Conservation (phyloP, 805 yeast genomes). For the Candida montana region DNA sequence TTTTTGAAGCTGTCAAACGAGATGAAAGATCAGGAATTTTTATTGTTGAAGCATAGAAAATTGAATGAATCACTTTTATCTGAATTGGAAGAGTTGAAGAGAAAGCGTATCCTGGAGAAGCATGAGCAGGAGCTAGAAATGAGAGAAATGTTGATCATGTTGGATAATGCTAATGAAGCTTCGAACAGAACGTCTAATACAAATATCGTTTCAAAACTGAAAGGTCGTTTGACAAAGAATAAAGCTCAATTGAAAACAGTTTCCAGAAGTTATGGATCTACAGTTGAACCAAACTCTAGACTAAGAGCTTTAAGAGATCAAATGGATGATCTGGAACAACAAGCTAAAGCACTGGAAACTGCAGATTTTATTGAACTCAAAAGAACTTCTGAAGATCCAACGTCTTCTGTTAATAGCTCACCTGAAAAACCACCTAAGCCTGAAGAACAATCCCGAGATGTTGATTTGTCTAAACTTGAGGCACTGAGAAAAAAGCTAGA, state of each 20-base stretch:
- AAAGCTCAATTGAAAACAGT: constrained; percentile 38
- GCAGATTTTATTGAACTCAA: constrained; percentile 63
- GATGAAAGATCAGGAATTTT: constrained; percentile 54
- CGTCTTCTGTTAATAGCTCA: constrained; percentile 18
- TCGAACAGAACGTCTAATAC: constrained; percentile 28
- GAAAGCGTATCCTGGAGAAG: constrained; percentile 52
- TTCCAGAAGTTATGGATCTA: constrained; percentile 41
- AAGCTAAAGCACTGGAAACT: constrained; percentile 83
- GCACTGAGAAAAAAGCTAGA: constrained; percentile 52
- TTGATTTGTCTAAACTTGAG: constrained; percentile 52
- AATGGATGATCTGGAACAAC: constrained; percentile 79
- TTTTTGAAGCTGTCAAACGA: constrained; percentile 56
- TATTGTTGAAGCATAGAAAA: constrained; percentile 54
- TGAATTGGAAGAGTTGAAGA: constrained; percentile 60
- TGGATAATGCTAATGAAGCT: constrained; percentile 41
- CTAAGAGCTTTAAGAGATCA: constrained; percentile 69
- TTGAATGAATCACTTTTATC: constrained; percentile 53
- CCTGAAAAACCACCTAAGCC: constrained; percentile 19
- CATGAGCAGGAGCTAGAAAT: constrained; percentile 74
- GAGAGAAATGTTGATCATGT: constrained; percentile 62
- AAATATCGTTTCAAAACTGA: constrained; percentile 32
- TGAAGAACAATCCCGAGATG: constrained; percentile 33
- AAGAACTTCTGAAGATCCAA: constrained; percentile 16
- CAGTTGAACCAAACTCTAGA: constrained; percentile 72
- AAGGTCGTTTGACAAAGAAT: constrained; percentile 35